Base-by-base conservation (phyloP, 352 stramenopile genomes). In the Globisporangium emineosum region DNA sequence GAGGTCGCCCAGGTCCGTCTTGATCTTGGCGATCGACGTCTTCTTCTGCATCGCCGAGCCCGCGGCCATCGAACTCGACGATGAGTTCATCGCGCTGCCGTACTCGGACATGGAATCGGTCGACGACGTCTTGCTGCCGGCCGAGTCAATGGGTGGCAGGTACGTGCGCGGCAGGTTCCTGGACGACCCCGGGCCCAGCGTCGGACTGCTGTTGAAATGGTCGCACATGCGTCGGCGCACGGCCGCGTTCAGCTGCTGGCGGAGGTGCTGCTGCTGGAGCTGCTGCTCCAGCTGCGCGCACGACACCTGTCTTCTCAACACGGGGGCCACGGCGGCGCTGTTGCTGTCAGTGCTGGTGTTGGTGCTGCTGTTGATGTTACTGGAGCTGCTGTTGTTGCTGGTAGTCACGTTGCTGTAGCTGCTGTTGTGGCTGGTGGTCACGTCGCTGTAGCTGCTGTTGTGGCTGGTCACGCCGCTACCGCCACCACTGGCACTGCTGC, bases 1-100 rank as follows among this genome's bases (percentile, higher is more conserved):
- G 21, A 93, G 68, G 32, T 93, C 85, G 17, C 85, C 85, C 54
- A 93, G 67, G 8, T 91, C 85, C 29, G 82, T 93, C 69, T 93
- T 93, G 64, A 93, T 86, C 76, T 91, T 91, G 19, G 72, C 70
- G 40, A 75, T 51, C 17, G 75, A 76, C 17, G 59, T 70, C 61
- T 90, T 88, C 68, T 89, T 93, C 29, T 73, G 61, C 10, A 84
- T 21, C 12, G 60, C 40, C 51, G 51, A 57, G 51, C 33, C 29
- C 12, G 52, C 40, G 1, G 51, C 30, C 37, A 55, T 35, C 9
- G 40, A 17, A 9, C 33, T 21, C 13, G 64, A 65, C 15, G 60
- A 66, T 15, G 43, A 47, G 29, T 49, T 37, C 21, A 51, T 27
- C 2, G 47, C 50, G 49, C 47, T 35, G 30, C 49, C 56, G 12